Base-by-base conservation (phyloP, 2,329 filamentous ascomycete genomes). In the Akanthomyces lecanii region DNA sequence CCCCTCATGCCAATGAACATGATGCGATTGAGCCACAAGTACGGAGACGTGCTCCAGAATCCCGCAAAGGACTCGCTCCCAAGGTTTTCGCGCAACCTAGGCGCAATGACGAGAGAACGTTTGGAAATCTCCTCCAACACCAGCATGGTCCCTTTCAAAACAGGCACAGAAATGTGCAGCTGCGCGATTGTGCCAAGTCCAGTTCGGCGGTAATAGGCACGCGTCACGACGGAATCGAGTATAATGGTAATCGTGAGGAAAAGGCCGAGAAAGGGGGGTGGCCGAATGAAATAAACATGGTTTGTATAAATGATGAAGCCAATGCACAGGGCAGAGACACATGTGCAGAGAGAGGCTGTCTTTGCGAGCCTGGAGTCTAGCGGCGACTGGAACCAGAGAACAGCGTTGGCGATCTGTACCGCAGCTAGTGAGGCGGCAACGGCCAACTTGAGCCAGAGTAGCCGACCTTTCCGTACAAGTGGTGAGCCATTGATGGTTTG, bases 191-290 rank as follows among this genome's bases (percentile, higher is more conserved):
- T 25, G 2, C 53, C 21, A 42, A 71, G 64, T 3, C 61, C 63
- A 11, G 63, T 63, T 7, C 74, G 69, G 5, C 75, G 67, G 68
- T 71, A 75, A 0, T 74, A 67, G 0, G 76, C 75, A 21, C 75
- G 65, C 1, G 69, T 65, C 4, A 69, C 65, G 1, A 73, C 72
- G 25, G 71, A 64, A 30, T 78, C 75, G 25, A 76, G 70, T 10
- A 76, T 50, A 2, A 72, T 65, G 0, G 73, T 72, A 8, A 70
- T 60, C 45, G 75, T 64, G 8, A 78, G 69, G 44, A 72, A 78
- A 4, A 61, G 21, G 36, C 65, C 68, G 23, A 77, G 65, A 1
- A 77, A 54, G 0, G 69, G 63, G 0, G 75, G 75, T 0, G 75
- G 74, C n/a, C 70, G 68, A 1, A 66, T 63, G 5, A 73, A 71